phyloP scores from a whole-genome alignment of 176 grass and related monocot genomes.

The Dactylis glomerata region DNA sequence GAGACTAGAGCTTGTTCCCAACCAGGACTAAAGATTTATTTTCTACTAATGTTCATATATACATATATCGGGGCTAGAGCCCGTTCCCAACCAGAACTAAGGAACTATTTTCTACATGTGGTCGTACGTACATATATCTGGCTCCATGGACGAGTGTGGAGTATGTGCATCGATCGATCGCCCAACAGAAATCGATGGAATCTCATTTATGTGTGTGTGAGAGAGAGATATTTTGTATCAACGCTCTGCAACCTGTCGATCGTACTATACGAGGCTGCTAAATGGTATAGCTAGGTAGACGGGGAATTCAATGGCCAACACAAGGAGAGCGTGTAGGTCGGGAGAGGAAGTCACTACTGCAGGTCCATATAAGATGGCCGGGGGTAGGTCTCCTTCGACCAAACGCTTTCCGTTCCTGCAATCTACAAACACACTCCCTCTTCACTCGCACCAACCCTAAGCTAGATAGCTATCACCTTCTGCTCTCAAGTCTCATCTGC shows the following conservation, averaged over 20 bases:
- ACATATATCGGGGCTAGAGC: too few species aligned
- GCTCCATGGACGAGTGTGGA: too few species aligned
- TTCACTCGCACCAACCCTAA: not conserved
- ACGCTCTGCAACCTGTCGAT: slow-evolving; percentile 27
- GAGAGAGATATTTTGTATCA: slow-evolving; percentile 24
- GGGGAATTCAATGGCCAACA: slow-evolving; percentile 44
- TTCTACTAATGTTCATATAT: too few species aligned
- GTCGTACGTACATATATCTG: too few species aligned
- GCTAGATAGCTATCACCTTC: not conserved
- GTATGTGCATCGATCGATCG: not conserved
- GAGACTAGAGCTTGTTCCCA: too few species aligned
- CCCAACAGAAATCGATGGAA: not conserved
- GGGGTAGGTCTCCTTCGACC: not conserved
- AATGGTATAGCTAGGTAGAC: not conserved
- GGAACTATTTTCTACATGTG: too few species aligned
- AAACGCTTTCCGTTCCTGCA: not conserved
- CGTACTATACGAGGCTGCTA: too few species aligned
- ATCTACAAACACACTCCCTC: too few species aligned
- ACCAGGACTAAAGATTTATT: too few species aligned
- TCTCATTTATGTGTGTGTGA: slow-evolving; percentile 10
- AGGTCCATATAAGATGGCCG: slow-evolving; percentile 27
- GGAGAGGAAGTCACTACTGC: not conserved
- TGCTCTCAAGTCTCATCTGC: not conserved
- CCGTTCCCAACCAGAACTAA: too few species aligned
- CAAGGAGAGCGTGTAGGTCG: not conserved